These are phyloP conservation scores for Sambucus nigra DNA, from an alignment of 129 eudicot species.

Conservation along the genomic window DNA sequence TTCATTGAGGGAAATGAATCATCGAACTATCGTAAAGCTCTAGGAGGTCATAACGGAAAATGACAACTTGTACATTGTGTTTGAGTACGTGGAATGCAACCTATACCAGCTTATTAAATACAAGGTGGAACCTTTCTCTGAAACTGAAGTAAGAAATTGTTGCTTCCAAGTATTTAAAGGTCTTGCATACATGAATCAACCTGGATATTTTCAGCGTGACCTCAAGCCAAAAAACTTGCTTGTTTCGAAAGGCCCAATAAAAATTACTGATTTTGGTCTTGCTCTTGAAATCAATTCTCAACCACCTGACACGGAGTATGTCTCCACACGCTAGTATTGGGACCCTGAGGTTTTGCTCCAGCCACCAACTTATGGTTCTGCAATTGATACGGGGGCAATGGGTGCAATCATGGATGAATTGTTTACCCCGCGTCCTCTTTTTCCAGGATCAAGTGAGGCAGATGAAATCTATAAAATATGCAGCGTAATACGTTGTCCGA, in stretches of 20 bases:
- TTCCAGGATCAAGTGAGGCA: slow-evolving; percentile 98
- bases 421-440: slow-evolving; percentile 79
- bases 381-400: slow-evolving; percentile 99
- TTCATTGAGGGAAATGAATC: slow-evolving; percentile 92
- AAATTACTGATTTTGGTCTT: slow-evolving; percentile 97
- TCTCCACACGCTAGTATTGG: slow-evolving; percentile 98
- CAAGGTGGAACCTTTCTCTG: slow-evolving; percentile 63
- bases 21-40: slow-evolving; percentile 93
- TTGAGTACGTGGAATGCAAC: slow-evolving; percentile 97
- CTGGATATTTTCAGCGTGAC: slow-evolving; percentile 96
- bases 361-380: slow-evolving; percentile 81
- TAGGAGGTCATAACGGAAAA: slow-evolving; percentile 95
- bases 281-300: slow-evolving; percentile 81
- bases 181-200: slow-evolving; percentile 91
- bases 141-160: slow-evolving; percentile 82
- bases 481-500: slow-evolving; percentile 83
- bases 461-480: slow-evolving; percentile 92
- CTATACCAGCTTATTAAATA: slow-evolving; percentile 89
- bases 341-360: slow-evolving; percentile 97
- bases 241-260: slow-evolving; percentile 69
- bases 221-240: slow-evolving; percentile 97
- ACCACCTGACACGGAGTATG: slow-evolving; percentile 96
- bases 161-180: slow-evolving; percentile 98
- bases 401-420: slow-evolving; percentile 95
- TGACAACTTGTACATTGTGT: slow-evolving; percentile 85